Evolutionary conservation across 306 rosid species (phyloP).

Genomic region (Cucumis sativus): DNA sequence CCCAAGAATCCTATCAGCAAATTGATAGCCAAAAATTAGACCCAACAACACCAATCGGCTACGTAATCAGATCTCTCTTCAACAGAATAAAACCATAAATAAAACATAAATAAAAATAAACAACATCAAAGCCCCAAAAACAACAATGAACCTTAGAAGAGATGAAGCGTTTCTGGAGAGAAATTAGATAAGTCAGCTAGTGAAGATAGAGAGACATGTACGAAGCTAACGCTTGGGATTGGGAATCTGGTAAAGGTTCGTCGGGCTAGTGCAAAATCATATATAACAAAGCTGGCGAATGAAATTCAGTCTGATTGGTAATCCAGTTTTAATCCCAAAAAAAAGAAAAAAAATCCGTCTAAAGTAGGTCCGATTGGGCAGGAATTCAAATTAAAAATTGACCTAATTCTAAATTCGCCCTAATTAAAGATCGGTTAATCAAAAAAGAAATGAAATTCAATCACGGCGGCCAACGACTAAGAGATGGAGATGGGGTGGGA

Average conservation of each 20-base stretch:
- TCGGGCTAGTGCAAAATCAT: not conserved
- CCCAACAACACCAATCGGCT: not conserved
- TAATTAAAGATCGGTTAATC: not conserved
- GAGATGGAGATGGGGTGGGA: not conserved
- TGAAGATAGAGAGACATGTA: not conserved
- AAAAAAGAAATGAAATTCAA: not conserved
- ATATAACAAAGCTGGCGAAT: not conserved
- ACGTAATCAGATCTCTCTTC: not conserved
- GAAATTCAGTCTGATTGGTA: not conserved
- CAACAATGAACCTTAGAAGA: not conserved
- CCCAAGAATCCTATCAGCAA: constrained; percentile 14
- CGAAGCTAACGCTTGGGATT: not conserved
- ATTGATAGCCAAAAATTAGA: not conserved
- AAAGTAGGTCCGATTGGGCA: not conserved
- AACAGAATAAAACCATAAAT: not conserved
- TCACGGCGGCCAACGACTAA: not conserved
- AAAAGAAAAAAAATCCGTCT: not conserved
- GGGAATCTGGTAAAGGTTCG: not conserved
- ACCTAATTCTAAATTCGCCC: not conserved
- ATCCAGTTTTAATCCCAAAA: not conserved
- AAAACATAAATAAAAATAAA: not conserved
- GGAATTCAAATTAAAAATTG: not conserved
- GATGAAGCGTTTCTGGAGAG: not conserved
- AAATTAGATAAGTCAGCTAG: not conserved
- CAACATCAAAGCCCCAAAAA: not conserved